These are phyloP conservation scores for Aspergillus aculeatinus DNA, from an alignment of 2,329 filamentous ascomycete species.

Conservation along the genomic window DNA sequence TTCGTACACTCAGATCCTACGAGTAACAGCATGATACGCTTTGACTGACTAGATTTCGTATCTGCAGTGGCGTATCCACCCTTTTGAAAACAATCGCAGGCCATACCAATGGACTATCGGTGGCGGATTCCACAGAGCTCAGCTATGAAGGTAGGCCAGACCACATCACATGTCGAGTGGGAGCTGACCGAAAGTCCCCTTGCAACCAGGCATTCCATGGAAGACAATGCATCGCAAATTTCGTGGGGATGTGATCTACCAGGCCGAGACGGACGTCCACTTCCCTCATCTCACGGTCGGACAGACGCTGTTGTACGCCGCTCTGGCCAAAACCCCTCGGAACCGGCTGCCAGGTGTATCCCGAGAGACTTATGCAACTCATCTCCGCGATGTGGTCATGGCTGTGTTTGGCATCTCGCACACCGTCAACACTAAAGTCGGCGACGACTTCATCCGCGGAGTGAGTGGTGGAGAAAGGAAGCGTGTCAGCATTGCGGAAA, in stretches of 20 bases:
- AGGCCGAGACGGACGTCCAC: conserved; percentile 65
- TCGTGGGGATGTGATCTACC: conserved; percentile 75
- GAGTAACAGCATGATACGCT: no score
- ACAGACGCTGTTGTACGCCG: conserved; percentile 66
- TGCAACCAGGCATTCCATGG: not conserved
- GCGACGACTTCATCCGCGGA: conserved; percentile 10
- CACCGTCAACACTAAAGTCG: conserved; percentile 8
- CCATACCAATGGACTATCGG: conserved; percentile 71
- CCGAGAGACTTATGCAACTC: conserved; percentile 1
- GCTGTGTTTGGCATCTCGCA: conserved; percentile 6
- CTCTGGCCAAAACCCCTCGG: conserved; percentile 49
- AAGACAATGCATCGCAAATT: conserved; percentile 4
- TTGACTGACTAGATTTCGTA: no score
- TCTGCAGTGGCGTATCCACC: conserved; percentile 60
- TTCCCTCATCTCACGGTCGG: conserved; percentile 59
- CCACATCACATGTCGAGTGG: not conserved
- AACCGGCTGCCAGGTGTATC: not conserved
- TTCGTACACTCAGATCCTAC: not conserved
- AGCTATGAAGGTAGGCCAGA: conserved; percentile 63
- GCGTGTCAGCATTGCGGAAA: conserved; percentile 6
- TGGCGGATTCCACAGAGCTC: conserved; percentile 66
- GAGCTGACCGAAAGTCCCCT: conserved; percentile 25
- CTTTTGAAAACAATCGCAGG: conserved; percentile 77
- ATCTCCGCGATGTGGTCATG: conserved; percentile 5
- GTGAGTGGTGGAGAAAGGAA: conserved; percentile 12